Evolutionary conservation across 1,139 yeast genomes (phyloP).

Genomic region (Saccharomyces hybrid): DNA sequence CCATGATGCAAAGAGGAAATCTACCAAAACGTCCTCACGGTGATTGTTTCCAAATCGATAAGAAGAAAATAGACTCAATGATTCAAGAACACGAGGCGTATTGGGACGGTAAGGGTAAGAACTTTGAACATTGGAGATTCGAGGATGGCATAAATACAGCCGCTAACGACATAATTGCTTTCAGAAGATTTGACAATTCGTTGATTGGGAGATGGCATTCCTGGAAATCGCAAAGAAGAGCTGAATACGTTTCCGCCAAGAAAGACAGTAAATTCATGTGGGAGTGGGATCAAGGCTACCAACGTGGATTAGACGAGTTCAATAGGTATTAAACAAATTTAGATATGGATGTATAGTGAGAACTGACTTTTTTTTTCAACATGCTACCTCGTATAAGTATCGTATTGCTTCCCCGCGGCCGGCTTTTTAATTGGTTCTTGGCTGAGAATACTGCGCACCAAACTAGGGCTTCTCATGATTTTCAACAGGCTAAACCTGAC

Average conservation of each 20-base stretch:
- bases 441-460: too few species aligned
- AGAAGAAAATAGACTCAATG: constrained; percentile 39
- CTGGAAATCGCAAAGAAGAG: constrained; percentile 50
- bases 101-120: constrained; percentile 56
- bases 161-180: constrained; percentile 61
- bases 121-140: constrained; percentile 74
- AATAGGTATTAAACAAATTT: constrained; percentile 5
- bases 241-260: constrained; percentile 48
- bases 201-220: constrained; percentile 64
- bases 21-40: constrained; percentile 33
- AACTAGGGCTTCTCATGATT: too few species aligned
- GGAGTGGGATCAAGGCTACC: constrained; percentile 88
- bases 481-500: too few species aligned
- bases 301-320: constrained; percentile 42
- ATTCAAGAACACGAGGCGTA: constrained; percentile 47
- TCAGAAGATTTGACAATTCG: constrained; percentile 63
- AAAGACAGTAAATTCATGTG: constrained; percentile 56
- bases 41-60: constrained; percentile 37
- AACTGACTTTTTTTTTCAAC: not conserved
- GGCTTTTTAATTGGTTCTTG: too few species aligned
- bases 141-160: constrained; percentile 69
- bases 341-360: not conserved
- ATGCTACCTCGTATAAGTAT: too few species aligned
- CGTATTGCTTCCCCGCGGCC: too few species aligned
- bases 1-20: constrained; percentile 64